Base-by-base conservation (phyloP, 2,329 filamentous ascomycete species). In the Clonostachys rhizophaga region DNA sequence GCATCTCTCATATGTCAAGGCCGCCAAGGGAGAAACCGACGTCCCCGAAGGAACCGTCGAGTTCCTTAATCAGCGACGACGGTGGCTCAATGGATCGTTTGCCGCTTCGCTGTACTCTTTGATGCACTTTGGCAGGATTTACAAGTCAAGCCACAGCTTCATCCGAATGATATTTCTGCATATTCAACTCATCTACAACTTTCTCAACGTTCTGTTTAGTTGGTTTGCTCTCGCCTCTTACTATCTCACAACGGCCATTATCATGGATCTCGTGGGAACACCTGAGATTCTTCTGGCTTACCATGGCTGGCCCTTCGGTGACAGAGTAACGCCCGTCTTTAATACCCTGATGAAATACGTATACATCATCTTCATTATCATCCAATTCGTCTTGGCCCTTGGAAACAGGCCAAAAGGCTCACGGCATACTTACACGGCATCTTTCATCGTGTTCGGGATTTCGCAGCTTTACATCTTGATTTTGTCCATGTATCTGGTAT, bases 51-150 rank as follows among this genome's bases (percentile, higher is more conserved):
- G 89, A 66, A 90, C 90, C 48, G 75, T 91, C 20, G 91, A 96
- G 66, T 95, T 96, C 68, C 95, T 96, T 71, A 85, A 87, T 54
- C 91, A 96, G 72, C 88, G 91, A 76, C 85, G 91, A 76, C 85
- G 91, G 76, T 96, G 91, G 91, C 75, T 96, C 56, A 96, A 96
- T 78, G 91, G 91, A 76, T 95, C 91, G 3, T 96, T 96, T 62
- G 91, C 91, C 47, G 91, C 91, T 66, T 89, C 87, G 70, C 84
- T 96, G 64, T 96, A 96, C 73, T 89, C 91, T 34, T 78, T 95
- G 54, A 94, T 96, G 86, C 91, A 96, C 67, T 96, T 96, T 61
- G 87, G 88, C 42, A 86, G 91, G 57, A 92, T 95, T 86, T 96
- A 96, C 80, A 92, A 92, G 76, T 90, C 84, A 64, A 90, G 91